These are phyloP conservation scores for Xylaria sp. DNA, from an alignment of 2,329 filamentous ascomycete genomes.

Conservation along the genomic window DNA sequence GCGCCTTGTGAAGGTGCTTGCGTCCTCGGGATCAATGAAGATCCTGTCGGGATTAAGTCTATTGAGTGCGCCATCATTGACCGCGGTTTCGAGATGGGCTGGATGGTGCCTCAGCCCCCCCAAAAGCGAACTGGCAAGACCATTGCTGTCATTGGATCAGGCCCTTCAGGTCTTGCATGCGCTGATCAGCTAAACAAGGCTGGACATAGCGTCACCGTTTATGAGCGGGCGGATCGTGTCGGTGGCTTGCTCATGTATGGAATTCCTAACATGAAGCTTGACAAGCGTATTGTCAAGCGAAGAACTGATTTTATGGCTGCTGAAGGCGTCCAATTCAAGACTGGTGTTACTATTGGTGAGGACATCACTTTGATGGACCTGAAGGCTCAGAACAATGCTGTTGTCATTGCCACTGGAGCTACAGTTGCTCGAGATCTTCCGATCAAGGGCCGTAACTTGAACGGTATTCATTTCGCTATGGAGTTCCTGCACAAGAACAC, in stretches of 20 bases:
- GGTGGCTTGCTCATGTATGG: conserved; percentile 98
- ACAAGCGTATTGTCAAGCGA: conserved; percentile 96
- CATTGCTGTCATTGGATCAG: conserved; percentile 89
- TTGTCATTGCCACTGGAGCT: conserved; percentile 90
- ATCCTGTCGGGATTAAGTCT: conserved; percentile 97
- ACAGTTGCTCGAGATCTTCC: conserved; percentile 93
- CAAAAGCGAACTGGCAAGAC: conserved; percentile 86
- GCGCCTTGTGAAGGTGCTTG: conserved; percentile 97
- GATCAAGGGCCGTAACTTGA: conserved; percentile 86
- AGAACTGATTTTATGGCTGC: conserved; percentile 94
- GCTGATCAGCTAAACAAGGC: conserved; percentile 96
- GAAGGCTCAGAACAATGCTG: conserved; percentile 79
- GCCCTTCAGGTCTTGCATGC: conserved; percentile 87
- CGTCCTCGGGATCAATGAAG: conserved; percentile 95
- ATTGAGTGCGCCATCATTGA: conserved; percentile 99
- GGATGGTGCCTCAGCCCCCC: conserved; percentile 90
- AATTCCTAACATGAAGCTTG: conserved; percentile 99
- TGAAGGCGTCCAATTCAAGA: conserved; percentile 86
- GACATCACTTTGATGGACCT: conserved; percentile 78
- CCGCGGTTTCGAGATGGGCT: conserved; percentile 96
- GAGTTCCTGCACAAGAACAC: conserved; percentile 98
- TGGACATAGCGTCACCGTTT: conserved; percentile 88
- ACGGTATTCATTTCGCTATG: conserved; percentile 96
- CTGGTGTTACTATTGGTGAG: conserved; percentile 81
- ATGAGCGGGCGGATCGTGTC: conserved; percentile 89